These are phyloP conservation scores for Scheffersomyces lignicola DNA, from an alignment of 1,139 yeast species.

Conservation along the genomic window DNA sequence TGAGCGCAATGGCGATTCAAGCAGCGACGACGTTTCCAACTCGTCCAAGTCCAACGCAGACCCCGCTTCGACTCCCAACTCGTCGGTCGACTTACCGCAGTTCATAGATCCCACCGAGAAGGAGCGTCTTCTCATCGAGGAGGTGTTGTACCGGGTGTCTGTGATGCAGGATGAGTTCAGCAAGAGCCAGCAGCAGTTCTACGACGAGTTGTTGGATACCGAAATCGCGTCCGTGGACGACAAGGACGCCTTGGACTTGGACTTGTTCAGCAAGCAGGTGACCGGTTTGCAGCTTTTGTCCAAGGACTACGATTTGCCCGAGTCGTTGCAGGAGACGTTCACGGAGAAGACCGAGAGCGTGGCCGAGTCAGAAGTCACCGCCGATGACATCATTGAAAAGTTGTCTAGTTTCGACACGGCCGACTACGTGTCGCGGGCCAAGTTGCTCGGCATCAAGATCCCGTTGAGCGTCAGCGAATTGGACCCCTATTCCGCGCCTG, in stretches of 20 bases:
- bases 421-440: slow-evolving; percentile 31
- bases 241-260: slow-evolving; percentile 38
- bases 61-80: neutral
- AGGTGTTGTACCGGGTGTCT: slow-evolving; percentile 30
- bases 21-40: neutral
- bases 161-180: slow-evolving; percentile 26
- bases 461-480: slow-evolving; percentile 21
- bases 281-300: slow-evolving; percentile 75
- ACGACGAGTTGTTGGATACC: slow-evolving; percentile 14
- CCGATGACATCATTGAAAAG: slow-evolving; percentile 15
- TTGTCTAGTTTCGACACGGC: slow-evolving; percentile 9
- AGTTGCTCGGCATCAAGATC: slow-evolving; percentile 31
- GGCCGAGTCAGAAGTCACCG: slow-evolving; percentile 7
- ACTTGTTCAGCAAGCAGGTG: slow-evolving; percentile 64
- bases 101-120: slow-evolving; percentile 20
- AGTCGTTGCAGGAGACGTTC: slow-evolving; percentile 28
- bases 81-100: slow-evolving; percentile 6
- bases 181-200: slow-evolving; percentile 25
- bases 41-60: neutral
- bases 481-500: slow-evolving; percentile 26
- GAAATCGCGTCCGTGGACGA: slow-evolving; percentile 9
- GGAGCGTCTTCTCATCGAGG: slow-evolving; percentile 31
- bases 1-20: neutral
- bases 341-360: slow-evolving; percentile 6
- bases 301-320: slow-evolving; percentile 76